Percentiles rank a stretch among this genome's conserved stretches.
Evolutionary conservation across 495 filamentous ascomycete genomes (phyloP).

Genomic region (Trypethelium eluteriae): DNA sequence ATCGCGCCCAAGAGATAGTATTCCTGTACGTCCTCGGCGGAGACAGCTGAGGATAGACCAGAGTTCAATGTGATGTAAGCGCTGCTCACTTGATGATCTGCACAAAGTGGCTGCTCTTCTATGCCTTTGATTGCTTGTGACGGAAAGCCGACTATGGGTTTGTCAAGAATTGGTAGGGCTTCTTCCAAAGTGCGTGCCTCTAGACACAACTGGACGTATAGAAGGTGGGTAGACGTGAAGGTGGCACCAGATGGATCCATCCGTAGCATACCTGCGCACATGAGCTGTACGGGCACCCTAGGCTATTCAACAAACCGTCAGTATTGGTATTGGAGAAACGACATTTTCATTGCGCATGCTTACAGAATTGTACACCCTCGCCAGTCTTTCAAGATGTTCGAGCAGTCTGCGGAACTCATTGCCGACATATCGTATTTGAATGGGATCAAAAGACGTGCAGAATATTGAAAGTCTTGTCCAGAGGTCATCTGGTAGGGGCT

Average conservation of each 20-base stretch:
- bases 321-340: neutral
- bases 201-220: slow-evolving; percentile 55
- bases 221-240: slow-evolving; percentile 60
- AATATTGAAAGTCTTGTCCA: slow-evolving; percentile 40
- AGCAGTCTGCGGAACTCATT: slow-evolving; percentile 47
- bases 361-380: slow-evolving; percentile 41
- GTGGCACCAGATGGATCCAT: slow-evolving; percentile 63
- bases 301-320: neutral
- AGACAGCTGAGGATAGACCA: slow-evolving; percentile 52
- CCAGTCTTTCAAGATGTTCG: slow-evolving; percentile 40
- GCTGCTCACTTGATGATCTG: slow-evolving; percentile 29
- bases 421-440: slow-evolving; percentile 54
- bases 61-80: slow-evolving; percentile 50
- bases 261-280: slow-evolving; percentile 53
- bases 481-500: slow-evolving; percentile 20
- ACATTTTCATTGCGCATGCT: slow-evolving; percentile 14
- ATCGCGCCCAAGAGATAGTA: slow-evolving; percentile 75
- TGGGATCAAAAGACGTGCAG: slow-evolving; percentile 47
- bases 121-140: slow-evolving; percentile 18
- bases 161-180: slow-evolving; percentile 61
- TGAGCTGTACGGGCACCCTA: neutral
- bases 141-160: slow-evolving; percentile 60
- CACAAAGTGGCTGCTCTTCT: slow-evolving; percentile 26
- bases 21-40: slow-evolving; percentile 53
- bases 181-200: slow-evolving; percentile 45